Conservation (phyloP, 1,139 yeast genomes). For the Geotrichum fermentans region DNA sequence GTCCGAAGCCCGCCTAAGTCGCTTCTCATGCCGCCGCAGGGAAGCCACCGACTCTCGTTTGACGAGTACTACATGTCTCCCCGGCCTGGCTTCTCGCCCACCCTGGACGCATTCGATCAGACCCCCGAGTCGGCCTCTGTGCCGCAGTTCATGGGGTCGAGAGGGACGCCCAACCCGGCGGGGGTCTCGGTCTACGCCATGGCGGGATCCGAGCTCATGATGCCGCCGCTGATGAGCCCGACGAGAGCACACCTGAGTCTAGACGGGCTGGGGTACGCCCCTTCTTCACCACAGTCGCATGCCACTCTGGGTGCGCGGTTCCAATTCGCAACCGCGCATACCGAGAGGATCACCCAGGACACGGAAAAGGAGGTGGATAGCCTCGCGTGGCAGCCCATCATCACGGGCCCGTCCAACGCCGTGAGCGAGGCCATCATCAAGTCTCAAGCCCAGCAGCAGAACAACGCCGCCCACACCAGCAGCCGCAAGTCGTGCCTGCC, state of each 20-base stretch:
- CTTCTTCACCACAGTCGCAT: background rate
- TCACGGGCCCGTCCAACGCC: slow-evolving; percentile 35
- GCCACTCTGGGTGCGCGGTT: background rate
- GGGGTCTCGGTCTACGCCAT: slow-evolving; percentile 1
- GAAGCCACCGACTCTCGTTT: background rate
- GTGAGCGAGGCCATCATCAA: slow-evolving; percentile 34
- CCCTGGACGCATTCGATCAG: slow-evolving; percentile 23
- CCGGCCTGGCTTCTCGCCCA: slow-evolving; percentile 25
- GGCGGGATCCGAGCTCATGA: slow-evolving; percentile 5
- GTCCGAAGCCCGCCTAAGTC: slow-evolving; percentile 4
- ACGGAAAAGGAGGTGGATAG: background rate
- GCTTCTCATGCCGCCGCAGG: slow-evolving; percentile 14
- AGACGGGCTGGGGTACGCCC: no score
- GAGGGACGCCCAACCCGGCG: slow-evolving; percentile 25
- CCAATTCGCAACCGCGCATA: background rate
- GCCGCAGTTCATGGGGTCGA: slow-evolving; percentile 24
- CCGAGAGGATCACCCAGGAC: background rate
- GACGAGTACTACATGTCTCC: slow-evolving; percentile 26
- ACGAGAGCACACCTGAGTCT: background rate
- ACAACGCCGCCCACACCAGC: background rate
- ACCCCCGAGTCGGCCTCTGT: slow-evolving; percentile 27
- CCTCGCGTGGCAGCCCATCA: slow-evolving; percentile 38
- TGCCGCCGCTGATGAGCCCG: slow-evolving; percentile 8
- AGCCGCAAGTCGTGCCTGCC: slow-evolving; percentile 61
- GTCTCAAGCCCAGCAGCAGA: slow-evolving; percentile 27